These are phyloP conservation scores for Serendipita vermifera DNA, from an alignment of 768 basidiomycete genomes.

Conservation along the genomic window DNA sequence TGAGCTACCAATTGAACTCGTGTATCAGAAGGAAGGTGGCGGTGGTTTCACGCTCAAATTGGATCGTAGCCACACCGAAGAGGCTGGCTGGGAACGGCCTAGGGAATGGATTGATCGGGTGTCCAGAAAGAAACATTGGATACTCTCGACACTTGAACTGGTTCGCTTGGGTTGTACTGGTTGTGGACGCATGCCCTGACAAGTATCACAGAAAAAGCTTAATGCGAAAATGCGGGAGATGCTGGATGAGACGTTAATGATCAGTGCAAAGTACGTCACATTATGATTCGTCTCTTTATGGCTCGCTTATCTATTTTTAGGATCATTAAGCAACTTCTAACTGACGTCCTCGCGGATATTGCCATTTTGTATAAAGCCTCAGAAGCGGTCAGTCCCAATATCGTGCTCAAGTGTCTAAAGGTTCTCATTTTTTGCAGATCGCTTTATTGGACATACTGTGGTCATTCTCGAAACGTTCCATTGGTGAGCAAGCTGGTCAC, in stretches of 20 bases:
- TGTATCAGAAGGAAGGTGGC: conserved; percentile 46
- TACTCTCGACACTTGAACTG: conserved; percentile 71
- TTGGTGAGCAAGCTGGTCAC: conserved; percentile 37
- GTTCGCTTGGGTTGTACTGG: conserved; percentile 31
- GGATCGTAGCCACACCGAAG: conserved; percentile 51
- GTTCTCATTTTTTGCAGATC: conserved; percentile 34
- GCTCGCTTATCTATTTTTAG: conserved; percentile 26
- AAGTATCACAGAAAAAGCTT: conserved; percentile 53
- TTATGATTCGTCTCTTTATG: neutral
- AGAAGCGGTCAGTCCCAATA: conserved; percentile 53
- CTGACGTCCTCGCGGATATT: conserved; percentile 53
- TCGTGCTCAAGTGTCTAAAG: neutral
- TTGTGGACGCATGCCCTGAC: neutral
- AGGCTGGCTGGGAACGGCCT: conserved; percentile 40
- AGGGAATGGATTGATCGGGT: conserved; percentile 56
- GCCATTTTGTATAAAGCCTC: conserved; percentile 81
- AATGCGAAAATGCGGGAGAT: conserved; percentile 85
- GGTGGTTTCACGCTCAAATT: conserved; percentile 60
- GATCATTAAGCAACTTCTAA: conserved; percentile 66
- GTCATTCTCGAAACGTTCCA: conserved; percentile 74
- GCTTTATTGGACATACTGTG: conserved; percentile 83
- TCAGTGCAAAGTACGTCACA: conserved; percentile 61
- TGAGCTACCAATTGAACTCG: conserved; percentile 47
- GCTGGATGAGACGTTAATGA: conserved; percentile 72
- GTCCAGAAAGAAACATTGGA: conserved; percentile 53